phyloP scores from a whole-genome alignment of 1,139 yeast genomes.

The Taphrina communis region DNA sequence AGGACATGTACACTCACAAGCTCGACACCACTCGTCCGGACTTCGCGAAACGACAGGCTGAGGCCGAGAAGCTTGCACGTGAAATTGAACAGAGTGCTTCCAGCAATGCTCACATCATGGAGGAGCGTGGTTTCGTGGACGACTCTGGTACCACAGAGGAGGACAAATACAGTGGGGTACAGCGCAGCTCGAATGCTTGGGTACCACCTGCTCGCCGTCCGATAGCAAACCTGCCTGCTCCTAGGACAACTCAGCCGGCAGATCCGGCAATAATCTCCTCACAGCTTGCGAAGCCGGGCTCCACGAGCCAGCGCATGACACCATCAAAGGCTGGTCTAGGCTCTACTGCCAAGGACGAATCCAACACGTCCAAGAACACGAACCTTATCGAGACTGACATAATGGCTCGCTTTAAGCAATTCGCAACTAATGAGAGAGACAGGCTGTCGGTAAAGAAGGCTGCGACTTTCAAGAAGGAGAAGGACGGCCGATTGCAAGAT shows the following conservation, averaged over 20 bases:
- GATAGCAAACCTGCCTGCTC: slow-evolving; percentile 16
- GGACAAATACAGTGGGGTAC: slow-evolving; percentile 93
- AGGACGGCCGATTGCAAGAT: slow-evolving; percentile 63
- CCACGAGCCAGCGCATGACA: slow-evolving; percentile 13
- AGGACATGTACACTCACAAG: slow-evolving; percentile 84
- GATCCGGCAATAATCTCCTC: slow-evolving; percentile 42
- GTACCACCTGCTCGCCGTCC: slow-evolving; percentile 34
- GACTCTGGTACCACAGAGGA: slow-evolving; percentile 93
- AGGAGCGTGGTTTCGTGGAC: slow-evolving; percentile 80
- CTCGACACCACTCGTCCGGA: slow-evolving; percentile 78
- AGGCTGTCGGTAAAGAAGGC: slow-evolving; percentile 50
- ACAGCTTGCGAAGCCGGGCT: slow-evolving; percentile 26
- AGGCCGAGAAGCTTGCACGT: slow-evolving; percentile 78
- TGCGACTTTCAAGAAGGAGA: slow-evolving; percentile 55
- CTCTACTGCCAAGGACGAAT: background rate
- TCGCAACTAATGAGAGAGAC: slow-evolving; percentile 51
- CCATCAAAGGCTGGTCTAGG: slow-evolving; percentile 14
- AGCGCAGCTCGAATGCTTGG: slow-evolving; percentile 47
- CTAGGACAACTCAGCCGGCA: slow-evolving; percentile 6
- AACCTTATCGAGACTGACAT: slow-evolving; percentile 50
- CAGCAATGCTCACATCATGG: slow-evolving; percentile 81
- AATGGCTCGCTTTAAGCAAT: slow-evolving; percentile 52
- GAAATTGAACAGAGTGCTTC: slow-evolving; percentile 75
- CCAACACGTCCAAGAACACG: slow-evolving; percentile 14
- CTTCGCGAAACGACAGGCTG: slow-evolving; percentile 65